phyloP scores from a whole-genome alignment of 2,329 filamentous ascomycete genomes.

The Sporothrix globosa region DNA sequence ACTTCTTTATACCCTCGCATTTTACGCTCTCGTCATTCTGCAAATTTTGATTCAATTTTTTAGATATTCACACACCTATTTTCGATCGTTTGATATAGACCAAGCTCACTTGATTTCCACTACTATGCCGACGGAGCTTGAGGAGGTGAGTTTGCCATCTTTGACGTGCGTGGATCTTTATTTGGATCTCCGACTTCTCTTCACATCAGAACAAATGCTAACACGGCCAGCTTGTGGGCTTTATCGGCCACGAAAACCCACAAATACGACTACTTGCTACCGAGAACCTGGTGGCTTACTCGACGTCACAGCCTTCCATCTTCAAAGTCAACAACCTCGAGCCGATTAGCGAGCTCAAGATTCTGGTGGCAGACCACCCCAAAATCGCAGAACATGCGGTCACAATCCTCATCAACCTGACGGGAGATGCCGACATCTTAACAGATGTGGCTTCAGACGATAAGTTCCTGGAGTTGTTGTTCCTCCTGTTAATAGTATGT shows the following conservation, averaged over 20 bases:
- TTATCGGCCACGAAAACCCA: constrained; percentile 88
- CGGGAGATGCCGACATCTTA: constrained; percentile 75
- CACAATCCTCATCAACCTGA: constrained; percentile 86
- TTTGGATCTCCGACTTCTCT: not conserved
- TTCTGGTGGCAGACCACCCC: constrained; percentile 80
- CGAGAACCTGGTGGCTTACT: constrained; percentile 85
- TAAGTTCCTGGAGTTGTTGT: constrained; percentile 73
- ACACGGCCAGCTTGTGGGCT: constrained; percentile 74
- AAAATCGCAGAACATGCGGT: constrained; percentile 91
- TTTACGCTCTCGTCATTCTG: not conserved
- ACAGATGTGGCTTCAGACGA: constrained; percentile 75
- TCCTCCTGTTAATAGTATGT: constrained; percentile 74
- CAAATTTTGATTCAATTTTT: not conserved
- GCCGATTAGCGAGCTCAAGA: constrained; percentile 84
- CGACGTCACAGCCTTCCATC: constrained; percentile 69
- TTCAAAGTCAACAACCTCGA: constrained; percentile 82
- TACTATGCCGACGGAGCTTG: constrained; percentile 73
- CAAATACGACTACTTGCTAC: constrained; percentile 84
- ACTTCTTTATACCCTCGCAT: constrained; percentile 14
- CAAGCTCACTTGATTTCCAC: not conserved
- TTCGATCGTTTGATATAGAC: not conserved
- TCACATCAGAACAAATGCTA: not conserved
- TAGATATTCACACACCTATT: not conserved
- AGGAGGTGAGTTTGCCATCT: constrained; percentile 60
- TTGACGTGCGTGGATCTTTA: not conserved